Conservation (phyloP, 2,329 filamentous ascomycete genomes). For the Ceratocystis colombiana region DNA sequence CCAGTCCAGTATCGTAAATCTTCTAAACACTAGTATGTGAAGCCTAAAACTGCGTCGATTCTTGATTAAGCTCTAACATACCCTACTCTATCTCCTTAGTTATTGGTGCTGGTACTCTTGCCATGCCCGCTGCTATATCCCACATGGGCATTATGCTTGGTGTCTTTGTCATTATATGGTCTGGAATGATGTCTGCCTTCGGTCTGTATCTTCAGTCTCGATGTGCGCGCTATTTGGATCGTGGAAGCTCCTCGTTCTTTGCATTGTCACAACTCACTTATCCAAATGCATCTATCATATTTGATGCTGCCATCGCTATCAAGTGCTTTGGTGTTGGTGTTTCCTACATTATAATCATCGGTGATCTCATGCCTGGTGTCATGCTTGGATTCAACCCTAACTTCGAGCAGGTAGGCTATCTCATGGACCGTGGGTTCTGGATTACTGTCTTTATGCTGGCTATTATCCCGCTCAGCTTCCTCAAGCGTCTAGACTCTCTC, state of each 20-base stretch:
- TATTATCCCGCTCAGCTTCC: constrained; percentile 87
- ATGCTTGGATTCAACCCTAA: constrained; percentile 66
- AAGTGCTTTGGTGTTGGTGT: constrained; percentile 98
- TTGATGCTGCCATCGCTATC: constrained; percentile 89
- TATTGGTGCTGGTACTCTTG: constrained; percentile 84
- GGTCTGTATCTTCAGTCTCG: constrained; percentile 89
- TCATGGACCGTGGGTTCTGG: constrained; percentile 92
- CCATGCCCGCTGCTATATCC: constrained; percentile 89
- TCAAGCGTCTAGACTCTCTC: constrained; percentile 82
- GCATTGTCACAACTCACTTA: constrained; percentile 96
- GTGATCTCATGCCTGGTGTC: constrained; percentile 94
- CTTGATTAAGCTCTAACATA: constrained; percentile 20
- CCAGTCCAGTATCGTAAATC: constrained; percentile 84
- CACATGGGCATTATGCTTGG: constrained; percentile 91
- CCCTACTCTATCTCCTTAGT: constrained; percentile 44
- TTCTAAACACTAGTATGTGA: constrained; percentile 81
- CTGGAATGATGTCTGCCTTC: constrained; percentile 77
- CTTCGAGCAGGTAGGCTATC: constrained; percentile 53
- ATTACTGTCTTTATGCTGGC: constrained; percentile 95
- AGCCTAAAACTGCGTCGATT: background rate
- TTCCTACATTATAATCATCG: constrained; percentile 97
- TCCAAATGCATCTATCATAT: constrained; percentile 87
- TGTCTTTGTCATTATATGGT: constrained; percentile 78
- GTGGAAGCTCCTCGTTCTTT: constrained; percentile 84
- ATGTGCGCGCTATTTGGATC: constrained; percentile 86